Conservation (phyloP, 2,329 filamentous ascomycete species). For the Xylariaceae sp. region DNA sequence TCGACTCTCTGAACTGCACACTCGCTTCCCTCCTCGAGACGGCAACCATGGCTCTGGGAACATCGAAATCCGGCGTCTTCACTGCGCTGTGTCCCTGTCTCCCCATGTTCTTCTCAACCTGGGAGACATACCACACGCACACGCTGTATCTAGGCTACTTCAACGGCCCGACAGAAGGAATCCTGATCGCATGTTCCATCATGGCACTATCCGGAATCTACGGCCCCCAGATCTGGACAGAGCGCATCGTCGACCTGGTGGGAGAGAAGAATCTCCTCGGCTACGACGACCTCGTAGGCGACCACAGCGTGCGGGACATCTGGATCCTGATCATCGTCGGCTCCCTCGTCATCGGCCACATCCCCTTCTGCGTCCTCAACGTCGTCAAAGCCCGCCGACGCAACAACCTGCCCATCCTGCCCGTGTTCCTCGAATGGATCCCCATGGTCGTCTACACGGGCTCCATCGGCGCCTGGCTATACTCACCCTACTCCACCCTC, state of each 20-base stretch:
- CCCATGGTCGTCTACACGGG: constrained; percentile 81
- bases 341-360: constrained; percentile 68
- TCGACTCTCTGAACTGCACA: constrained; percentile 97
- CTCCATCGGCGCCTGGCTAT: constrained; percentile 79
- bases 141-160: constrained; percentile 94
- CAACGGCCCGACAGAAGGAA: constrained; percentile 94
- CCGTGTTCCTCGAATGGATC: constrained; percentile 90
- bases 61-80: constrained; percentile 80
- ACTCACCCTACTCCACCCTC: constrained; percentile 81
- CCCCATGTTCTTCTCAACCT: constrained; percentile 99
- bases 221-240: constrained; percentile 83
- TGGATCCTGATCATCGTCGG: constrained; percentile 74
- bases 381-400: constrained; percentile 73
- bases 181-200: constrained; percentile 81
- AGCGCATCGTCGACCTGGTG: constrained; percentile 68
- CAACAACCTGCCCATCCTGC: constrained; percentile 70
- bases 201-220: constrained; percentile 87
- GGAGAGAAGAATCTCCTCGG: constrained; percentile 54
- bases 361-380: constrained; percentile 87
- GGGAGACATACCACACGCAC: constrained; percentile 99
- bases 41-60: constrained; percentile 87
- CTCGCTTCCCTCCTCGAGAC: constrained; percentile 87
- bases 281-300: constrained; percentile 60
- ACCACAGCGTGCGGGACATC: constrained; percentile 77
- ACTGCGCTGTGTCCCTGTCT: constrained; percentile 88